Base-by-base conservation (phyloP, 2,329 filamentous ascomycete species). In the Penicillium oxalicum region DNA sequence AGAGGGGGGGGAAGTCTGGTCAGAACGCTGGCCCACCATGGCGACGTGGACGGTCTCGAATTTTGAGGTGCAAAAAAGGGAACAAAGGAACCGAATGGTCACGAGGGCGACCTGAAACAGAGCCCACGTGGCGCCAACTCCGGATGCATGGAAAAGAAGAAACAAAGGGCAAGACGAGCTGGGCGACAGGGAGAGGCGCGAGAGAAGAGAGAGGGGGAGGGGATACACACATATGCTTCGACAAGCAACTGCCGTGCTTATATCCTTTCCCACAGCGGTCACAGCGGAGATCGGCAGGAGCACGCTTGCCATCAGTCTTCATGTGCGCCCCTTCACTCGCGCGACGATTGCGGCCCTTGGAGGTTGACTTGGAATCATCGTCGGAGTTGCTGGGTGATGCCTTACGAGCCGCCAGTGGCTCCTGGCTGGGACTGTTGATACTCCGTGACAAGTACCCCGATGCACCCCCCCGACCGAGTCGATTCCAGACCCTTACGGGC, bases 161-260 rank as follows among this genome's bases (percentile, higher is more conserved):
- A 48, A 18, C 18, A 18, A 67, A 67, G 66, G 64, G 68, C 53
- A 59, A 62, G 57, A 62, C 69, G 67, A 72, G 74, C 74, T 74
- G 79, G 83, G 79, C 8, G 8, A 32, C 29, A 32, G 29, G 11
- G 29, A 70, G 33, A 51, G 41, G 42, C 47, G 48, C 18, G 18
- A 18, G 67, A 67, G 66, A 64, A 68, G 51, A 58, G 62, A 57
- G 62, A 69, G 67, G 72, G 74, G 74, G 74, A 79, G 83, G 79
- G 76, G 58, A 70, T 79, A 95, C 93, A 82, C 84, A 97, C 93
- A 96, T 86, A 84, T 98, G 93, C 83, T 97, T 98, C 71, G 88
- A 94, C 79, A 98, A 83, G 83, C 93, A 98, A 78, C 93, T 97
- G 83, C 91, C 95, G 81, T 98, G 93, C 84, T 98, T 98, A 83